Conservation (phyloP, 345 rosid genomes). For the Ceriops tagal region DNA sequence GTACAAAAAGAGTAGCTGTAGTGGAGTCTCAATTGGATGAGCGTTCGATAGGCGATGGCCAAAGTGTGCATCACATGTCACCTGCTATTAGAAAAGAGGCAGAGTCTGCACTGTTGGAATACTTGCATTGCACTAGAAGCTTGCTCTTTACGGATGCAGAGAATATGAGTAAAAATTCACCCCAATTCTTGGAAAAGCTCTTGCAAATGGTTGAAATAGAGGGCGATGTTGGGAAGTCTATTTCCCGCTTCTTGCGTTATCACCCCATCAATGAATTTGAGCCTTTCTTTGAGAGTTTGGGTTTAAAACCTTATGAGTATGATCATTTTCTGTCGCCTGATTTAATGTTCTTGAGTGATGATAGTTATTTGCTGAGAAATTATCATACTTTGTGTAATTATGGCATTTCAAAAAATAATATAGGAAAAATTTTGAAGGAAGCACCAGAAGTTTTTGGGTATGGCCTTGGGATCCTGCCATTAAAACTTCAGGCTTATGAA, state of each 20-base stretch:
- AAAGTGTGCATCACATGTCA: slow-evolving; percentile 23
- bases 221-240: slow-evolving; percentile 32
- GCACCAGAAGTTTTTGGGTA: slow-evolving; percentile 51
- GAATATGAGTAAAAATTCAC: slow-evolving; percentile 62
- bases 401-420: slow-evolving; percentile 55
- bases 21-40: slow-evolving; percentile 11
- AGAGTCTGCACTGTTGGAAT: slow-evolving; percentile 65
- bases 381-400: slow-evolving; percentile 55
- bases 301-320: slow-evolving; percentile 50
- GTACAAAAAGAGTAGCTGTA: slow-evolving; percentile 18
- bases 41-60: slow-evolving; percentile 7
- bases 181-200: slow-evolving; percentile 39
- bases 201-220: slow-evolving; percentile 34
- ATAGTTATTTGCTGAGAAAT: slow-evolving; percentile 49
- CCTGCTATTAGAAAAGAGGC: slow-evolving; percentile 39
- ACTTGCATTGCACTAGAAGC: slow-evolving; percentile 57
- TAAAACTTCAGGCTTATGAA: slow-evolving; percentile 55
- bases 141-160: slow-evolving; percentile 62
- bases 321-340: slow-evolving; percentile 40
- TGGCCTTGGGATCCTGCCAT: slow-evolving; percentile 43
- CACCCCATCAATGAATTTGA: slow-evolving; percentile 86
- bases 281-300: slow-evolving; percentile 79
- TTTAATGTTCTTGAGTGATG: slow-evolving; percentile 59
- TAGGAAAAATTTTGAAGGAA: slow-evolving; percentile 55
- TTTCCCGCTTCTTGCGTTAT: slow-evolving; percentile 53